Base-by-base conservation (phyloP, 345 rosid genomes). In the Citrus medica region DNA sequence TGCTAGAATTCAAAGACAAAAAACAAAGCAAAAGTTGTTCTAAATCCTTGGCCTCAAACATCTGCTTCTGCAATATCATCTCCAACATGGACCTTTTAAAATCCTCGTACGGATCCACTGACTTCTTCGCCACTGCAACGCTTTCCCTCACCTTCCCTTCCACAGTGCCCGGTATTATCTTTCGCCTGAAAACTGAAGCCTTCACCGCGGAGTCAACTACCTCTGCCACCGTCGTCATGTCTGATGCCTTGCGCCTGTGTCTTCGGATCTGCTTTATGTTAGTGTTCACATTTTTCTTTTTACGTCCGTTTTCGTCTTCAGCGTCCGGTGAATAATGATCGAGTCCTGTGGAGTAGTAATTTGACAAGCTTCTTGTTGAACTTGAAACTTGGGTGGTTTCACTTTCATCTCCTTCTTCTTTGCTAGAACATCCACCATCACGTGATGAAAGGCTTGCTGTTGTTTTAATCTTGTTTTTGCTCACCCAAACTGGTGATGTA, bases 61-160 rank as follows among this genome's bases (percentile, higher is more conserved):
- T 79, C 71, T 84, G 84, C 78, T 81, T 89, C 84, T 88, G 88
- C 73, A 84, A 37, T 79, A 91, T 87, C 92, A 91, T 88, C 83
- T 91, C 92, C 82, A 85, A 48, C 94, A 89, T 91, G 32, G 94
- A 89, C 81, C 79, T 75, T 85, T 81, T 86, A 77, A 91, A 89
- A 68, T 91, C 94, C 69, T 76, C 89, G 4, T 85, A 81, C 7
- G 92, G 94, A 67, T 91, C 77, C 79, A 77, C 69, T 64, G 94
- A 89, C 71, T 80, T 85, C 85, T 87, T 89, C 84, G 84, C 85
- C 83, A 91, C 89, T 53, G 89, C 92, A 69, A 88, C 82, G 69
- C 88, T 88, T 79, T 79, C 89, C 77, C 68, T 76, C 85, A 82
- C 84, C 85, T 73, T 84, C 76, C 80, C 76, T 4, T 38, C 82